phyloP scores from a whole-genome alignment of 192 early-diverging fungal species.

The Entomortierella parvispora region DNA sequence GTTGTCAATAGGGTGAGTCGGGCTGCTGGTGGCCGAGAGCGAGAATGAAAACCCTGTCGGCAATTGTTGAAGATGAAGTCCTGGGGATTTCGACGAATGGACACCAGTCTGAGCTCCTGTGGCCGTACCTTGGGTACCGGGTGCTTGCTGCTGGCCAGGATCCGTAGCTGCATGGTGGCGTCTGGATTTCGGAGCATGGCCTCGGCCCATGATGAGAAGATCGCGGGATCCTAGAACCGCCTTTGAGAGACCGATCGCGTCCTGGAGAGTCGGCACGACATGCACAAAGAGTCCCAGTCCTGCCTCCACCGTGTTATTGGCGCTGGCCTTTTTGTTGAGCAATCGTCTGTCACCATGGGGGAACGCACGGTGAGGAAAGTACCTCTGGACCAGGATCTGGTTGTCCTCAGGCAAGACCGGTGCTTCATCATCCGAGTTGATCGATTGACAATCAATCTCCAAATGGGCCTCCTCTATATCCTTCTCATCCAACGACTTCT shows the following conservation, averaged over 20 bases:
- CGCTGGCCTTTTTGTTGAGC: slow-evolving; percentile 3
- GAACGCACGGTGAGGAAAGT: slow-evolving; percentile 26
- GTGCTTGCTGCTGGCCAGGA: neutral
- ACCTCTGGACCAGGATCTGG: slow-evolving; percentile 17
- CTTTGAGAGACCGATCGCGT: slow-evolving; percentile 49
- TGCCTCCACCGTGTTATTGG: slow-evolving; percentile 11
- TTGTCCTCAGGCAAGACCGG: slow-evolving; percentile 19
- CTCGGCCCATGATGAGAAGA: slow-evolving; percentile 60
- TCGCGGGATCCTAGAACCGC: slow-evolving; percentile 54
- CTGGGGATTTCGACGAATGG: slow-evolving; percentile 9
- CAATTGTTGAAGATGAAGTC: slow-evolving; percentile 15
- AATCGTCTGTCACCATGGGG: neutral
- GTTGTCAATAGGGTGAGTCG: slow-evolving; percentile 20
- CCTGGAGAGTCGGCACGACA: slow-evolving; percentile 47
- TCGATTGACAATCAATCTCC: slow-evolving; percentile 11
- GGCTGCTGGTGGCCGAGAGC: neutral
- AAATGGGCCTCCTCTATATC: neutral
- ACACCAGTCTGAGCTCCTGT: neutral
- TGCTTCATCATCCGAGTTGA: slow-evolving; percentile 8
- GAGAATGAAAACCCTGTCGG: slow-evolving; percentile 19
- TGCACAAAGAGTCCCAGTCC: slow-evolving; percentile 35
- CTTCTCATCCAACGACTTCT: neutral
- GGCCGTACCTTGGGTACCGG: neutral
- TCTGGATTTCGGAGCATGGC: slow-evolving; percentile 8
- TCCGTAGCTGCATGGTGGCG: no score